Evolutionary conservation across 73 alveolate species (phyloP).

Genomic region (Tetrahymena malaccensis): DNA sequence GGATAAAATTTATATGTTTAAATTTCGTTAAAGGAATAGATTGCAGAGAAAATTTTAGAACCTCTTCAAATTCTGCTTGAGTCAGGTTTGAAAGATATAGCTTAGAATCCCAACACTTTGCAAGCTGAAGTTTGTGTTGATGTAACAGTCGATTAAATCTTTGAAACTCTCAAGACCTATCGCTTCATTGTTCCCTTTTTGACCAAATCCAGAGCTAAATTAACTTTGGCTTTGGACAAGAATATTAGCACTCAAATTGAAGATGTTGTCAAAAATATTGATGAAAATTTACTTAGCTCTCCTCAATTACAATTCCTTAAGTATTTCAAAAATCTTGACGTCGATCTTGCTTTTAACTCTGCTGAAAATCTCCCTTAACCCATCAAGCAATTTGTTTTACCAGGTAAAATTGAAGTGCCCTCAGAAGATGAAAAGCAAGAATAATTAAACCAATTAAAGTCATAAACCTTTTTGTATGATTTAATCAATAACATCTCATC

Average conservation of each 20-base stretch:
- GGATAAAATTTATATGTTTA: background rate
- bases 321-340: background rate
- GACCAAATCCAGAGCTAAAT: background rate
- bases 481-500: background rate
- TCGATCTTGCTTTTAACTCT: background rate
- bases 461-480: background rate
- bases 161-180: background rate
- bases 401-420: background rate
- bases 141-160: background rate
- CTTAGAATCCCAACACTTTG: background rate
- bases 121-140: background rate
- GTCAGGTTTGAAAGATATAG: background rate
- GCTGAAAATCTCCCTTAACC: background rate
- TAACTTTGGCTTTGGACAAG: background rate
- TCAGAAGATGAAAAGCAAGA: background rate
- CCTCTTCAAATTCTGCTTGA: background rate
- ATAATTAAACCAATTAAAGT: background rate
- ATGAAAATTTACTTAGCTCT: background rate
- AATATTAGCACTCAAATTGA: background rate
- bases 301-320: background rate
- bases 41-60: background rate
- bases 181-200: background rate
- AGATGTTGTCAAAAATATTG: background rate
- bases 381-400: background rate
- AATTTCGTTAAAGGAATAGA: background rate